Evolutionary conservation across 1,284 basidiomycete genomes (phyloP).

Genomic region (Apiotrichum porosum): DNA sequence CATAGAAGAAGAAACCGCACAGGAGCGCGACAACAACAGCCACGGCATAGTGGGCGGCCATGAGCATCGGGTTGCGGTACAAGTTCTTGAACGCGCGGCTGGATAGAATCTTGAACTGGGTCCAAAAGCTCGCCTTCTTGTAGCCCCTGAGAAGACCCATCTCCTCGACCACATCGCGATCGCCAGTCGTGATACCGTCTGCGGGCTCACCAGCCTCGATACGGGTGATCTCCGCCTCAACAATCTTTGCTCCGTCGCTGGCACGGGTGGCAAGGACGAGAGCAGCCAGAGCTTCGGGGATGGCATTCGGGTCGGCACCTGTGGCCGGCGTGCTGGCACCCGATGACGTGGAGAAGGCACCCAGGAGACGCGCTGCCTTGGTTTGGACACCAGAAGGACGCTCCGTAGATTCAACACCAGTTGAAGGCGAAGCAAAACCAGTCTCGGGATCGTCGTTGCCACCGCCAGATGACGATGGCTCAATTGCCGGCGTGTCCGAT

Average conservation of each 20-base stretch:
- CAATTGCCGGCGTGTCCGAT: conserved; percentile 4
- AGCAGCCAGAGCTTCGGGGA: conserved; percentile 65
- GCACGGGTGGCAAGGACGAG: conserved; percentile 67
- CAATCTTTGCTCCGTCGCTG: conserved; percentile 62
- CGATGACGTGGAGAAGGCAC: conserved; percentile 55
- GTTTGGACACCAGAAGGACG: conserved; percentile 52
- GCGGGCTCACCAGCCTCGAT: conserved; percentile 46
- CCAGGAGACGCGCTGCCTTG: conserved; percentile 72
- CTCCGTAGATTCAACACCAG: not conserved
- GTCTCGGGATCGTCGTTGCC: conserved; percentile 19
- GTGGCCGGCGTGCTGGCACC: conserved; percentile 30
- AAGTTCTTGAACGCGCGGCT: conserved; percentile 98
- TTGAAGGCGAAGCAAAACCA: conserved; percentile 2
- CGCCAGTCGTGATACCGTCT: conserved; percentile 25
- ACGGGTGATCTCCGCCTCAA: conserved; percentile 62
- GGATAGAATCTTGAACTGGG: conserved; percentile 88
- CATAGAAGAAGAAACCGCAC: conserved; percentile 50
- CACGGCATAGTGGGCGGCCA: conserved; percentile 84
- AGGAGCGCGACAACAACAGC: conserved; percentile 74
- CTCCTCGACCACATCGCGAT: conserved; percentile 53
- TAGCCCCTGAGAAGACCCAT: conserved; percentile 66
- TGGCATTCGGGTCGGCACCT: conserved; percentile 43
- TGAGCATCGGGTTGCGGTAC: conserved; percentile 83
- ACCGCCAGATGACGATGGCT: not conserved
- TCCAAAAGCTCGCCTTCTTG: conserved; percentile 76